A percentile compares a stretch with the other conserved stretches of the same genome.
phyloP scores from a whole-genome alignment of 345 rosid genomes.

The Syzygium aqueum region DNA sequence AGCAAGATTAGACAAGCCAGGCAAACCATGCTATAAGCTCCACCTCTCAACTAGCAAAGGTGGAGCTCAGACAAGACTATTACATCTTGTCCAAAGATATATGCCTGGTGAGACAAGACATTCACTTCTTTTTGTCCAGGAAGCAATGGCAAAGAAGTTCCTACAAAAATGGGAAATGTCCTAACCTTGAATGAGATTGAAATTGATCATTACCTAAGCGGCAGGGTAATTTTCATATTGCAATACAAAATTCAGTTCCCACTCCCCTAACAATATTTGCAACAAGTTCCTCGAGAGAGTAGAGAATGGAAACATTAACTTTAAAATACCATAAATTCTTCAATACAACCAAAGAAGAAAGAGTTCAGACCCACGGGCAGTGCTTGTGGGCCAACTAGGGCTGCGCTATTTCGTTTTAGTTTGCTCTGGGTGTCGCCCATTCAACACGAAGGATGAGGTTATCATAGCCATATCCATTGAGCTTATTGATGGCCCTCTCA shows the following conservation, averaged over 20 bases:
- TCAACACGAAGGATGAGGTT: conserved; percentile 87
- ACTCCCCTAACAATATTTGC: background rate
- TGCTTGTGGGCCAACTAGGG: background rate
- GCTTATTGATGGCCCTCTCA: conserved; percentile 76
- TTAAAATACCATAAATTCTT: background rate
- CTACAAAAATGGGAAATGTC: background rate
- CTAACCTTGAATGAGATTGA: background rate
- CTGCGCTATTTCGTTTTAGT: conserved; percentile 12
- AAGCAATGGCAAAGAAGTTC: background rate
- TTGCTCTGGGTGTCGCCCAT: conserved; percentile 87
- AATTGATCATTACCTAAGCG: background rate
- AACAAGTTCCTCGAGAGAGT: background rate
- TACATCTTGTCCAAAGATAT: background rate
- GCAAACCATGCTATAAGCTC: background rate
- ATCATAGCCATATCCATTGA: conserved; percentile 90
- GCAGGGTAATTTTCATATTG: background rate
- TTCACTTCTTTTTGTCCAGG: background rate
- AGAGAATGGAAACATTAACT: background rate
- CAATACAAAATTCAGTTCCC: background rate
- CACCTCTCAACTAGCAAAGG: background rate
- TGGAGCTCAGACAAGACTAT: background rate
- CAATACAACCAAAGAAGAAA: background rate
- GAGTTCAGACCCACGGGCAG: background rate
- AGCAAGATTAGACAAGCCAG: background rate
- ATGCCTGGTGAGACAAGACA: background rate